These are phyloP conservation scores for Calonectria ilicicola DNA, from an alignment of 2,329 filamentous ascomycete species.

Conservation along the genomic window DNA sequence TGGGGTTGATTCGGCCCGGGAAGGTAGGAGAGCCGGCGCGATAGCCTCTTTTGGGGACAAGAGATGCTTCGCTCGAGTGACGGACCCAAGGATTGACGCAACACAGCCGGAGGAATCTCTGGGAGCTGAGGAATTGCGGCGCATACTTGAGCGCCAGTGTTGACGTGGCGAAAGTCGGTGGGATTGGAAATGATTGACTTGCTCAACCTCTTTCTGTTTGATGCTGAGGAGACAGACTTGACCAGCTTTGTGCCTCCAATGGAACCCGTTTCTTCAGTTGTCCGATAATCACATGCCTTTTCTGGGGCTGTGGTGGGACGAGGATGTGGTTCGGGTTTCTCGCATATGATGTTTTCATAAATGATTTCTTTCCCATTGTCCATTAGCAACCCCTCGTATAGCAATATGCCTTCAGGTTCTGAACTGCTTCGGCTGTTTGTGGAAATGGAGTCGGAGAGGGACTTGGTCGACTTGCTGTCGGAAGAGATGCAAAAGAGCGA, in stretches of 20 bases:
- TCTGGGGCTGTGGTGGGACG: background rate
- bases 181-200: background rate
- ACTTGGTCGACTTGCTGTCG: background rate
- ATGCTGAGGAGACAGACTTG: background rate
- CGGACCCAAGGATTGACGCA: background rate
- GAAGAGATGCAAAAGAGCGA: background rate
- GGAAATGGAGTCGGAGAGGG: background rate
- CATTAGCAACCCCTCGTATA: background rate
- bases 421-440: background rate
- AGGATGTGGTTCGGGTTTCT: background rate
- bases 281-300: background rate
- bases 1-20: background rate
- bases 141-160: background rate
- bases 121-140: background rate
- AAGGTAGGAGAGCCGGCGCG: background rate
- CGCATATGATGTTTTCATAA: background rate
- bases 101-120: background rate
- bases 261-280: background rate
- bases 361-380: background rate
- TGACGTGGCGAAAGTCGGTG: background rate
- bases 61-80: background rate
- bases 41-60: background rate
- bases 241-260: background rate
- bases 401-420: background rate
- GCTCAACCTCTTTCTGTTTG: background rate